Evolutionary conservation across 2,329 filamentous ascomycete genomes (phyloP).

Genomic region (Botrytis tulipae): DNA sequence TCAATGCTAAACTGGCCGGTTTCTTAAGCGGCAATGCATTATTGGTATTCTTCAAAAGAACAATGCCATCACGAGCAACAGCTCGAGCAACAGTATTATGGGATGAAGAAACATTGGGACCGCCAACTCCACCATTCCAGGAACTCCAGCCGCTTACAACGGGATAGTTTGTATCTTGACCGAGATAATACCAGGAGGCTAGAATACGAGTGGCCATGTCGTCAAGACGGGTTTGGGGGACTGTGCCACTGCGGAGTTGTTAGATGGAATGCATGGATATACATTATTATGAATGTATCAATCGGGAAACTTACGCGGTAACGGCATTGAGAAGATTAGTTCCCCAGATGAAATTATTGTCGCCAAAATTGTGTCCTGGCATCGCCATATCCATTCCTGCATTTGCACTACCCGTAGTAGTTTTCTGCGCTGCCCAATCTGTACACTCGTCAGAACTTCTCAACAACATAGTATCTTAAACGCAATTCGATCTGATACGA

Average conservation of each 20-base stretch:
- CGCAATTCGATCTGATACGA: constrained; percentile 32
- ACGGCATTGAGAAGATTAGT: constrained; percentile 52
- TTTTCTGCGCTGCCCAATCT: constrained; percentile 78
- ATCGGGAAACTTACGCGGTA: constrained; percentile 35
- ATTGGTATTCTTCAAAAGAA: constrained; percentile 65
- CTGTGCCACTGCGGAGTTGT: constrained; percentile 47
- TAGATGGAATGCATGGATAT: constrained; percentile 3
- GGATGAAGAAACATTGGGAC: constrained; percentile 52
- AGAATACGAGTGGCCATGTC: constrained; percentile 67
- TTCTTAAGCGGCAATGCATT: constrained; percentile 56
- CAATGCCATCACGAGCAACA: constrained; percentile 55
- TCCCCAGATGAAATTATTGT: constrained; percentile 53
- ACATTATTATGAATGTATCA: background rate
- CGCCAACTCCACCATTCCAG: constrained; percentile 34
- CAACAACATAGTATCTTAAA: constrained; percentile 37
- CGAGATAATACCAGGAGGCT: constrained; percentile 58
- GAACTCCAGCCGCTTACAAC: constrained; percentile 49
- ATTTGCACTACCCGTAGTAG: constrained; percentile 62
- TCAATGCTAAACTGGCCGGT: constrained; percentile 54
- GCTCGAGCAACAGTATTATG: constrained; percentile 62
- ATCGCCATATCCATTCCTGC: constrained; percentile 77
- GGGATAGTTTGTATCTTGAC: constrained; percentile 50
- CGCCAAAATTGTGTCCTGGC: constrained; percentile 64
- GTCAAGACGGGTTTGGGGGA: constrained; percentile 59
- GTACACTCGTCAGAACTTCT: constrained; percentile 25